Conservation (phyloP, 768 basidiomycete genomes). For the Cubamyces sp. region DNA sequence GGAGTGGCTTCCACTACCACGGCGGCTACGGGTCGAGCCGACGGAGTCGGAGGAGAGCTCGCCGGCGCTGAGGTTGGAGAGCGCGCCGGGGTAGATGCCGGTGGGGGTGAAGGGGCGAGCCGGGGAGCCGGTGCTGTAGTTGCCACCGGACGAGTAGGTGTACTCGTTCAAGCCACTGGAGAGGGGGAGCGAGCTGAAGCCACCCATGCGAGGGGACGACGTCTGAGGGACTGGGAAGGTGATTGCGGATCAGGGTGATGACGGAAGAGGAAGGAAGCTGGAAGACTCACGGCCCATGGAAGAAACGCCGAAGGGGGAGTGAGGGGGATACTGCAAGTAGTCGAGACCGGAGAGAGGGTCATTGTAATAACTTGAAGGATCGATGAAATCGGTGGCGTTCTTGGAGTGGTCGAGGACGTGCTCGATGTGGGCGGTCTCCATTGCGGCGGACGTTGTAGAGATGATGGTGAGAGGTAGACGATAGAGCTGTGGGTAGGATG, state of each 20-base stretch:
- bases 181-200: slow-evolving; percentile 65
- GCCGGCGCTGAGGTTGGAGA: slow-evolving; percentile 70
- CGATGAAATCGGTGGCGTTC: slow-evolving; percentile 52
- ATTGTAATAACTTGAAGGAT: slow-evolving; percentile 44
- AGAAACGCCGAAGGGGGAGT: slow-evolving; percentile 61
- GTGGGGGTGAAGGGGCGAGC: slow-evolving; percentile 73
- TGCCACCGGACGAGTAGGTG: slow-evolving; percentile 55
- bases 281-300: slow-evolving; percentile 62
- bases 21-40: slow-evolving; percentile 63
- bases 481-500: slow-evolving; percentile 11
- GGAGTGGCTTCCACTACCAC: slow-evolving; percentile 66
- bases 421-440: slow-evolving; percentile 53
- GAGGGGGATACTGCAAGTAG: slow-evolving; percentile 76
- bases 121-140: slow-evolving; percentile 56
- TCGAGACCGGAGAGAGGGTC: slow-evolving; percentile 50
- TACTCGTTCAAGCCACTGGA: slow-evolving; percentile 62
- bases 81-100: slow-evolving; percentile 69
- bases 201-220: slow-evolving; percentile 57
- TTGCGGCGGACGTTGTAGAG: slow-evolving; percentile 28
- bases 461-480: slow-evolving; percentile 27
- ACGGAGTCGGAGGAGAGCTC: slow-evolving; percentile 77
- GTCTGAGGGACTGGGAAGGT: slow-evolving; percentile 50
- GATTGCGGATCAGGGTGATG: slow-evolving; percentile 11
- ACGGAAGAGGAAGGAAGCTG: slow-evolving; percentile 19
- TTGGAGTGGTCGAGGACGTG: slow-evolving; percentile 54